These are phyloP conservation scores for Fragilaria radians DNA, from an alignment of 108 stramenopile genomes.

Conservation along the genomic window DNA sequence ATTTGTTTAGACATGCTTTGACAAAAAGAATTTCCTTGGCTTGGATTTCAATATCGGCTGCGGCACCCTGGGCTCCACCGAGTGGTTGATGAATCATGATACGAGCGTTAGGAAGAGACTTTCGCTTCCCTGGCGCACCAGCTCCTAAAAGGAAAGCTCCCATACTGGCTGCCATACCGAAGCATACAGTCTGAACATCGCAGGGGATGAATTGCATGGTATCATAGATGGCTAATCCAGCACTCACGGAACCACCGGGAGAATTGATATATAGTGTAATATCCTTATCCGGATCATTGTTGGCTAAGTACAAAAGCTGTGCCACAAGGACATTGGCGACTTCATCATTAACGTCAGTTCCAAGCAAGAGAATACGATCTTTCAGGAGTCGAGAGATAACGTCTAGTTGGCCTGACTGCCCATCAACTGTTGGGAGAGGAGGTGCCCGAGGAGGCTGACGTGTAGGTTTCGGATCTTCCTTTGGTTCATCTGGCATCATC, in stretches of 20 bases:
- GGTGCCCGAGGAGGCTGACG: constrained; percentile 37
- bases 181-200: constrained; percentile 81
- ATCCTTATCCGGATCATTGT: constrained; percentile 75
- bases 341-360: constrained; percentile 83
- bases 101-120: constrained; percentile 86
- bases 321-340: constrained; percentile 83
- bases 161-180: constrained; percentile 86
- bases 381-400: constrained; percentile 71
- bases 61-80: constrained; percentile 97
- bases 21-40: constrained; percentile 96
- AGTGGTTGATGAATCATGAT: constrained; percentile 99
- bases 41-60: constrained; percentile 97
- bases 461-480: constrained; percentile 14
- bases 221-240: constrained; percentile 75
- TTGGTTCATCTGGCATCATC: constrained; percentile 5
- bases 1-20: constrained; percentile 85
- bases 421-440: constrained; percentile 73
- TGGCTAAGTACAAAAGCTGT: constrained; percentile 80
- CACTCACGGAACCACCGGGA: constrained; percentile 68
- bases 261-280: constrained; percentile 90
- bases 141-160: constrained; percentile 81
- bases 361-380: constrained; percentile 86
- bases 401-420: constrained; percentile 65
- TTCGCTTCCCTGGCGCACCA: constrained; percentile 81
- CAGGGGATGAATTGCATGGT: constrained; percentile 85